Conservation (phyloP, 495 filamentous ascomycete genomes). For the Penicillium maclennaniae region DNA sequence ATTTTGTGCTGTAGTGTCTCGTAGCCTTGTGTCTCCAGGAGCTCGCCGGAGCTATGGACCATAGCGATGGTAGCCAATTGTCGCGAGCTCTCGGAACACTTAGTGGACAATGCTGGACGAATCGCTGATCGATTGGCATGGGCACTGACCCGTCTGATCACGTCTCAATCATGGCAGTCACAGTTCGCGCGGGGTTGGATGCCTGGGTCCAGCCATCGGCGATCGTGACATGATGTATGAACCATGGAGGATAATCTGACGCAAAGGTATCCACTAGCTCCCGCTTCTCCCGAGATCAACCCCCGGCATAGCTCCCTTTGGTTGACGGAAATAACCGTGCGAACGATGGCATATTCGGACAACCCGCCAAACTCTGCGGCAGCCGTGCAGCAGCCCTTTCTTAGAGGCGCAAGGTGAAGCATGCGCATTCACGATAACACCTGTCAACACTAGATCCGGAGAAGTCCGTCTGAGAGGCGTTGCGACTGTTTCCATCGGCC, state of each 20-base stretch:
- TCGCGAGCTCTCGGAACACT: background rate
- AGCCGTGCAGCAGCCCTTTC: background rate
- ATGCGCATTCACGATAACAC: background rate
- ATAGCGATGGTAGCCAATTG: slow-evolving; percentile 8
- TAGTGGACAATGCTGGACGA: slow-evolving; percentile 10
- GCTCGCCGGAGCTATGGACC: background rate
- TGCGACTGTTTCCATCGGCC: background rate
- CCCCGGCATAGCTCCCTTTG: background rate
- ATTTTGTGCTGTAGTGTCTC: background rate
- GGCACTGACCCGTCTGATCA: background rate
- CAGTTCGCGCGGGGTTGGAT: slow-evolving; percentile 7
- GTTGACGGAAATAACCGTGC: background rate
- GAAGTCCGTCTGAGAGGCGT: background rate
- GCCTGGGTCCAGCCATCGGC: slow-evolving; percentile 5
- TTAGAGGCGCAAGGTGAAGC: background rate
- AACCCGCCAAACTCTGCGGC: background rate
- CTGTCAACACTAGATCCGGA: background rate
- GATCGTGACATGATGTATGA: slow-evolving; percentile 10
- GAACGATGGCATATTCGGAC: background rate
- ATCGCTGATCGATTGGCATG: slow-evolving; percentile 17
- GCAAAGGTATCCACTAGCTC: slow-evolving; percentile 11
- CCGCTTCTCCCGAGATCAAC: slow-evolving; percentile 11
- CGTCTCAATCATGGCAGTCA: background rate
- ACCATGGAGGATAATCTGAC: slow-evolving; percentile 15
- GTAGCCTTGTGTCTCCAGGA: slow-evolving; percentile 1